Evolutionary conservation across 495 filamentous ascomycete species (phyloP).

Genomic region (Xylaria palmicola): DNA sequence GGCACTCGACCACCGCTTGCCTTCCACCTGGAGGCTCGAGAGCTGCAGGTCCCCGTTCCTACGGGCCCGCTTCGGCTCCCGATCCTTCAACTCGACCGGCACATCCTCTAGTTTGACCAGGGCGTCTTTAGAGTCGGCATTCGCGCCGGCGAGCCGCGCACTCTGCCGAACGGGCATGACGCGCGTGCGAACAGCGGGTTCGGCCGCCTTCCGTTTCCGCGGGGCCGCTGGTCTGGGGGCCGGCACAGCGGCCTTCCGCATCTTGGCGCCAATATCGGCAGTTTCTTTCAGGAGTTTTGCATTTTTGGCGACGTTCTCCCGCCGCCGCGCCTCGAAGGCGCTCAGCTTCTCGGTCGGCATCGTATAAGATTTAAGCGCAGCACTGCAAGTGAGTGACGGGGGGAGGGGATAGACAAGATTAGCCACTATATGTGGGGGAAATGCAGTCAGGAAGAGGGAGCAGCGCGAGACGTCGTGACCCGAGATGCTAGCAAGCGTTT

Average conservation of each 20-base stretch:
- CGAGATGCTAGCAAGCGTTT: too few relatives aligned
- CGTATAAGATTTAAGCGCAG: neutral
- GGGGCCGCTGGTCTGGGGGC: slow-evolving; percentile 21
- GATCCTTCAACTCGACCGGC: slow-evolving; percentile 28
- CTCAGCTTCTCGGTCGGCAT: slow-evolving; percentile 37
- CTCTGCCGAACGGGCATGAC: slow-evolving; percentile 49
- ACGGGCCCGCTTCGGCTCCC: slow-evolving; percentile 39
- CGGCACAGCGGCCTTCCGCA: slow-evolving; percentile 32
- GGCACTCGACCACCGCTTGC: slow-evolving; percentile 57
- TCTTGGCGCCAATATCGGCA: slow-evolving; percentile 38
- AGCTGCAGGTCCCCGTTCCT: slow-evolving; percentile 61
- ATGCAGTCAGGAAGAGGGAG: too few relatives aligned
- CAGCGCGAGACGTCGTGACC: too few relatives aligned
- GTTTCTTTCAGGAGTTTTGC: slow-evolving; percentile 45
- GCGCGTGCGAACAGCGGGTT: slow-evolving; percentile 30
- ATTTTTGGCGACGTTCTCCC: slow-evolving; percentile 49
- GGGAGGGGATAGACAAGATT: too few relatives aligned
- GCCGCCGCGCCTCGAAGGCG: slow-evolving; percentile 48
- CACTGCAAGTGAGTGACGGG: neutral
- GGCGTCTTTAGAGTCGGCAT: slow-evolving; percentile 28
- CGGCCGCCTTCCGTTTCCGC: slow-evolving; percentile 28
- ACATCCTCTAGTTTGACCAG: slow-evolving; percentile 25
- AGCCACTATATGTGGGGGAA: too few relatives aligned
- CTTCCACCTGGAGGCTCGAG: slow-evolving; percentile 76
- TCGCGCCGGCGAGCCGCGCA: slow-evolving; percentile 49